Evolutionary conservation across 768 basidiomycete genomes (phyloP), one percentile per base, ranked within the genome.

Genomic region (Saitozyma podzolica): DNA sequence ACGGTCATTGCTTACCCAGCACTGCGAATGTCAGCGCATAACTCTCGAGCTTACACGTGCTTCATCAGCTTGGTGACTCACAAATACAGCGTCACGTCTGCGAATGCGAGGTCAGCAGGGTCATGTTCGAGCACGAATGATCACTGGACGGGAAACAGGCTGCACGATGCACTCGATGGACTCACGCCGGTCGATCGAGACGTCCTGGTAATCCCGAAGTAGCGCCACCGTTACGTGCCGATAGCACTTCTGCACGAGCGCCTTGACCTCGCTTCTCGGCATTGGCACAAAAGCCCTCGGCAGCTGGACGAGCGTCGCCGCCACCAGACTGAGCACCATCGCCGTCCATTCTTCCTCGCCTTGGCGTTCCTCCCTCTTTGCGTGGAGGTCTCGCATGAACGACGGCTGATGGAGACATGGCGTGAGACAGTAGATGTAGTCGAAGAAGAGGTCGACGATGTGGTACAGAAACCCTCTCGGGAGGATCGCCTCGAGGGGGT

Each of bases 401-500:
- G 89, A 90, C 37, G 91, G 91, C 74, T 89, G 89, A 81, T 96
- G 93, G 50, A 96, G 82, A 78, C 90, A 92, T 6, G 92, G 92
- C 9, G 90, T 94, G 40, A 95, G 84, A 9, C 90, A 89, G 78
- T 92, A 92, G 53, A 94, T 90, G 75, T 91, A 95, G 78, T 94
- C 92, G 76, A 94, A 95, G 82, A 92, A 96, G 11, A 94, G 85
- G 45, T 88, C 84, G 65, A 93, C 87, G 68, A 95, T 89, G 62
- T 90, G 85, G 47, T 86, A 85, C 53, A 93, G 87, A 6, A 88
- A 89, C 61, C 90, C 88, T 57, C 90, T 84, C 17, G 90, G 89
- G 9, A 91, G 89, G 57, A 93, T 85, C 63, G 89, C 87, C 73
- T 92, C 89, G 51, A 95, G 82, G 41, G 89, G 84, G 72, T 87